Percentiles rank a stretch among this genome's conserved stretches.
These are phyloP conservation scores for Stemphylium vesicarium DNA, from an alignment of 2,329 filamentous ascomycete species.

Conservation along the genomic window DNA sequence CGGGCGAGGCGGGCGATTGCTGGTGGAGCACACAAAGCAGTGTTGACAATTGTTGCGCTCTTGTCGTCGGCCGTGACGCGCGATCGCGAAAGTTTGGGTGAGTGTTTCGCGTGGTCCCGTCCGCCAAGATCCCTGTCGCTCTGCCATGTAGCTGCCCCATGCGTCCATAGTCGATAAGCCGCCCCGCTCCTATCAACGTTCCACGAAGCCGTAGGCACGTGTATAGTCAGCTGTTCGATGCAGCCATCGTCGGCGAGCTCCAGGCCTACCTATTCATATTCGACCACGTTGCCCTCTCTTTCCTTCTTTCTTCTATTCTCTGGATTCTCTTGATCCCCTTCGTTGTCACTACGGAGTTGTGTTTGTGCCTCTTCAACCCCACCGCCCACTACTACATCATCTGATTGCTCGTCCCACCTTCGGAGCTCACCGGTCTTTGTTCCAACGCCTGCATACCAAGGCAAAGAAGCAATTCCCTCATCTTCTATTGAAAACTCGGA, in stretches of 20 bases:
- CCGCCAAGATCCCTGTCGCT: conserved; percentile 27
- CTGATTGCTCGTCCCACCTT: conserved; percentile 6
- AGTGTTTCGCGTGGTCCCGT: conserved; percentile 27
- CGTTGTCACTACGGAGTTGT: conserved; percentile 12
- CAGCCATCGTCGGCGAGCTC: conserved; percentile 17
- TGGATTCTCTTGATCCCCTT: conserved; percentile 19
- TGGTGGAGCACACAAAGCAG: neutral
- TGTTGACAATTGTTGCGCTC: conserved; percentile 1
- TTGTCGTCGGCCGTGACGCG: conserved; percentile 15
- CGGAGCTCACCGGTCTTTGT: conserved; percentile 19
- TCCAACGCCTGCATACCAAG: conserved; percentile 13
- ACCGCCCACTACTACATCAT: conserved; percentile 3
- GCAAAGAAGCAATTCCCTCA: conserved; percentile 5
- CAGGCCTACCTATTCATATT: conserved; percentile 10
- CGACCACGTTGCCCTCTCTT: conserved; percentile 20
- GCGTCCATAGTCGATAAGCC: conserved; percentile 36
- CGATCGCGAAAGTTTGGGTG: conserved; percentile 14
- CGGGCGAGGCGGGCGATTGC: neutral
- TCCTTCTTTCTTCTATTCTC: conserved; percentile 16
- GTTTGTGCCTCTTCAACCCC: conserved; percentile 13
- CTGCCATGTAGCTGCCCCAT: conserved; percentile 36
- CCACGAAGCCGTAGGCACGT: conserved; percentile 21
- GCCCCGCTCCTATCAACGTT: conserved; percentile 35
- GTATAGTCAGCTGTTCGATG: conserved; percentile 26
- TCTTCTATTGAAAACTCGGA: neutral